Evolutionary conservation across 345 rosid genomes (phyloP).

Genomic region (Excoecaria agallocha): DNA sequence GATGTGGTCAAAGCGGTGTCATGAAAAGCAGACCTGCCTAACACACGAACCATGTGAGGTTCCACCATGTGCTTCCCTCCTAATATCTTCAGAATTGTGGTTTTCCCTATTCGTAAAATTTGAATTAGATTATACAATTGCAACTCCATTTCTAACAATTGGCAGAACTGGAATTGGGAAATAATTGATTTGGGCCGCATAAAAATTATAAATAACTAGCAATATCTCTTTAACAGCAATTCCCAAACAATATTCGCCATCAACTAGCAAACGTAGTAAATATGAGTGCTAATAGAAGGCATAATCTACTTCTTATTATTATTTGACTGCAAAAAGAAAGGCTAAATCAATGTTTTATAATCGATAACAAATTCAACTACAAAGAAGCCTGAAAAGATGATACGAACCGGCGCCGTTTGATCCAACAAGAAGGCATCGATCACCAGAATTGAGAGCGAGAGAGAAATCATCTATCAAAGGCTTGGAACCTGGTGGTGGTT

Average conservation of each 20-base stretch:
- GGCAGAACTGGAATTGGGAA: not conserved
- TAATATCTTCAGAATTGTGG: slow-evolving; percentile 82
- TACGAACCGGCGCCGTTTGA: slow-evolving; percentile 90
- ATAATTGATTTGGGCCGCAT: not conserved
- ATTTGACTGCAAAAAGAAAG: not conserved
- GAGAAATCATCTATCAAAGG: slow-evolving; percentile 73
- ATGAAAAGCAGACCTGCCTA: slow-evolving; percentile 88
- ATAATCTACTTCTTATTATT: not conserved
- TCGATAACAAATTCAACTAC: too few species aligned
- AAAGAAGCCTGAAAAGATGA: not conserved
- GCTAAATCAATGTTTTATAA: not conserved
- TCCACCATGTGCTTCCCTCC: slow-evolving; percentile 99
- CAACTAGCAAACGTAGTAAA: too few species aligned
- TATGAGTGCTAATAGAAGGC: too few species aligned
- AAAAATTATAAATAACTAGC: too few species aligned
- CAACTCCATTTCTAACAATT: not conserved
- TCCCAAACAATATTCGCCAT: too few species aligned
- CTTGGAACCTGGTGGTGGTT: slow-evolving; percentile 80
- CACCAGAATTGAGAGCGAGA: slow-evolving; percentile 54
- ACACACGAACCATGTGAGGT: slow-evolving; percentile 82
- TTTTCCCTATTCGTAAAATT: slow-evolving; percentile 54
- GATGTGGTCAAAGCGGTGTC: slow-evolving; percentile 84
- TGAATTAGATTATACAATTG: not conserved
- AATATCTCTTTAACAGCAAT: too few species aligned
- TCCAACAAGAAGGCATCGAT: slow-evolving; percentile 95